These are phyloP conservation scores for Maudiozyma pseudohumilis DNA, from an alignment of 805 yeast genomes.

Conservation along the genomic window DNA sequence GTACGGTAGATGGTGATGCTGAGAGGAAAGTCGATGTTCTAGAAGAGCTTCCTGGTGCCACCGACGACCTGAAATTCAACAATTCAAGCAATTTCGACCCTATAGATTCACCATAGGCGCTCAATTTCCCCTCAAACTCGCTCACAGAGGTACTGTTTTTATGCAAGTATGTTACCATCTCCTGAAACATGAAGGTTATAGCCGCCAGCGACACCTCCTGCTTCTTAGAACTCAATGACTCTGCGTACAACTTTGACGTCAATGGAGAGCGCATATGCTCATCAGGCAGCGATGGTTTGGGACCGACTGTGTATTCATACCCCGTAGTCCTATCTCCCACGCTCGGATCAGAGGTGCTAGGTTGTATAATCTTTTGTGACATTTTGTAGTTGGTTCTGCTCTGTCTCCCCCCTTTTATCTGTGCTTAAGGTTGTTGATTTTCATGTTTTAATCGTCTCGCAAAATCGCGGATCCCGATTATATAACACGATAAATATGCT, in stretches of 20 bases:
- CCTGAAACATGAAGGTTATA: constrained; percentile 62
- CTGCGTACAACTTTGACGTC: constrained; percentile 14
- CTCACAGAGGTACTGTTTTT: constrained; percentile 50
- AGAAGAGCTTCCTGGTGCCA: constrained; percentile 14
- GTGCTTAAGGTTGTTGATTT: too few species aligned
- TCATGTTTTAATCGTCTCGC: too few species aligned
- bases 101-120: constrained; percentile 64
- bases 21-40: constrained; percentile 14
- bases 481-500: too few species aligned
- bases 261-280: constrained; percentile 7
- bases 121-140: constrained; percentile 53
- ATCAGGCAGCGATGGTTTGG: constrained; percentile 23
- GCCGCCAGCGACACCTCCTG: constrained; percentile 57
- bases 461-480: too few species aligned
- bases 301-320: constrained; percentile 25
- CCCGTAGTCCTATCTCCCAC: constrained; percentile 11
- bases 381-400: constrained; percentile 4
- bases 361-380: constrained; percentile 21
- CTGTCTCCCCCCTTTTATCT: not conserved
- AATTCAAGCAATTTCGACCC: constrained; percentile 67
- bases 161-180: constrained; percentile 56
- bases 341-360: constrained; percentile 17
- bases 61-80: constrained; percentile 25
- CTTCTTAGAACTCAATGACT: constrained; percentile 16
- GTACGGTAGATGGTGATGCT: constrained; percentile 1